phyloP scores from a whole-genome alignment of 2,329 filamentous ascomycete genomes.

The Zalaria obscura region DNA sequence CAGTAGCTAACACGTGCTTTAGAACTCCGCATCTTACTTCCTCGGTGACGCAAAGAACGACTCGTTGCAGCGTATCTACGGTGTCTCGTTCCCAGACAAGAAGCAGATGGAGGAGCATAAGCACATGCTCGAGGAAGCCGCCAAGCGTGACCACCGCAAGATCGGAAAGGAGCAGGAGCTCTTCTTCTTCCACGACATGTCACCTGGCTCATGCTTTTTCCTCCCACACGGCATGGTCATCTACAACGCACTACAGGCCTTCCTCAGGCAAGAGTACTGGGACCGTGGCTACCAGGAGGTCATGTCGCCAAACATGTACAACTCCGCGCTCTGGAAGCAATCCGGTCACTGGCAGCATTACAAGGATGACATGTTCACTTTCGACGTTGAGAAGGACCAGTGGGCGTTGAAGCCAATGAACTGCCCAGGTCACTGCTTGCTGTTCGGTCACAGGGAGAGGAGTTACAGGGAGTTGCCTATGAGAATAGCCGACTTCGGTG shows the following conservation, averaged over 20 bases:
- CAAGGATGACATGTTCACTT: conserved; percentile 91
- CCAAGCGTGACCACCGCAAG: conserved; percentile 87
- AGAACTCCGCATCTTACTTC: conserved; percentile 76
- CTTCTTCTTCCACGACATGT: conserved; percentile 90
- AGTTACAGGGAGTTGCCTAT: conserved; percentile 85
- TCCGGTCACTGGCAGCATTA: conserved; percentile 93
- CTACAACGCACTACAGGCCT: conserved; percentile 74
- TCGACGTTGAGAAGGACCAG: conserved; percentile 68
- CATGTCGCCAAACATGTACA: conserved; percentile 93
- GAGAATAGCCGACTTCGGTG: conserved; percentile 89
- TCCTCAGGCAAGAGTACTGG: conserved; percentile 79
- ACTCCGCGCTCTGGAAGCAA: conserved; percentile 81
- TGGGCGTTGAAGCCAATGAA: conserved; percentile 96
- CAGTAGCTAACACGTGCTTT: not conserved
- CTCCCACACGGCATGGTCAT: conserved; percentile 85
- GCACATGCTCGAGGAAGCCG: conserved; percentile 93
- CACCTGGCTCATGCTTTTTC: conserved; percentile 88
- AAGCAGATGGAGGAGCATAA: conserved; percentile 86
- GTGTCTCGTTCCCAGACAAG: conserved; percentile 94
- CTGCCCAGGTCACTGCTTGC: conserved; percentile 84
- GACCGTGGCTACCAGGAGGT: conserved; percentile 91
- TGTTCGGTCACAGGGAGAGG: conserved; percentile 70
- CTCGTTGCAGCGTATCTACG: conserved; percentile 90
- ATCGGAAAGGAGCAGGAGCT: conserved; percentile 93
- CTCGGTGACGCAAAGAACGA: conserved; percentile 88